These are phyloP conservation scores for Fallopia convolvulus DNA, from an alignment of 148 eudicot species.

Conservation along the genomic window DNA sequence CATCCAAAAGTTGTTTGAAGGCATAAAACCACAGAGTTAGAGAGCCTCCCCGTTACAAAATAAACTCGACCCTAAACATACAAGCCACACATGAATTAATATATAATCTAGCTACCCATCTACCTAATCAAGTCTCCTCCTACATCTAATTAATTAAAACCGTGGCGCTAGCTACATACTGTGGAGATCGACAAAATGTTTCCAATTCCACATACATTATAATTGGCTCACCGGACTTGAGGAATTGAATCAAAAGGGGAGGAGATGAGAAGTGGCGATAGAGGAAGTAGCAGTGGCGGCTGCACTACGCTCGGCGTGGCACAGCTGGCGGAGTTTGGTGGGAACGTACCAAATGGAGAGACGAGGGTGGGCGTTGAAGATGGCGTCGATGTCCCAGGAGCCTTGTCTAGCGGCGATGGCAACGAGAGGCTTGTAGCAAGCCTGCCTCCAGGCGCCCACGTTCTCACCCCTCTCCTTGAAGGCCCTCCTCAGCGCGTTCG, in stretches of 20 bases:
- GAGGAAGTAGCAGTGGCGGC: constrained; percentile 14
- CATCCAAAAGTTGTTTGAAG: too few relatives aligned
- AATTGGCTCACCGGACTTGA: too few relatives aligned
- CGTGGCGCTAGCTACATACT: too few relatives aligned
- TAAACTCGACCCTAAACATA: neutral
- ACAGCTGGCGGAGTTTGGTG: constrained; percentile 86
- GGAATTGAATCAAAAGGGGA: neutral
- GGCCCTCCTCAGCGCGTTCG: constrained; percentile 58
- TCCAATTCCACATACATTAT: too few relatives aligned
- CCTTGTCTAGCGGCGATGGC: constrained; percentile 66
- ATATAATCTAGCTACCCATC: too few relatives aligned
- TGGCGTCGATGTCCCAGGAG: constrained; percentile 93
- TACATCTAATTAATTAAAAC: too few relatives aligned
- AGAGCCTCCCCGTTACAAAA: neutral
- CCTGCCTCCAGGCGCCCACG: constrained; percentile 86
- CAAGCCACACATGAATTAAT: too few relatives aligned
- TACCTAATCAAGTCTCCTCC: too few relatives aligned
- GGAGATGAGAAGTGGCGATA: neutral
- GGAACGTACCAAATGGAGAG: constrained; percentile 92
- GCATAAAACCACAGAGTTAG: too few relatives aligned
- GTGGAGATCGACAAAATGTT: too few relatives aligned
- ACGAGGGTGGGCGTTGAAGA: constrained; percentile 77
- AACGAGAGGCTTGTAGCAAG: constrained; percentile 84
- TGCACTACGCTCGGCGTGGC: constrained; percentile 67
- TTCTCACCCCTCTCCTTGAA: constrained; percentile 87